Base-by-base conservation (phyloP, 2,329 filamentous ascomycete genomes). In the Fusarium lateritium region DNA sequence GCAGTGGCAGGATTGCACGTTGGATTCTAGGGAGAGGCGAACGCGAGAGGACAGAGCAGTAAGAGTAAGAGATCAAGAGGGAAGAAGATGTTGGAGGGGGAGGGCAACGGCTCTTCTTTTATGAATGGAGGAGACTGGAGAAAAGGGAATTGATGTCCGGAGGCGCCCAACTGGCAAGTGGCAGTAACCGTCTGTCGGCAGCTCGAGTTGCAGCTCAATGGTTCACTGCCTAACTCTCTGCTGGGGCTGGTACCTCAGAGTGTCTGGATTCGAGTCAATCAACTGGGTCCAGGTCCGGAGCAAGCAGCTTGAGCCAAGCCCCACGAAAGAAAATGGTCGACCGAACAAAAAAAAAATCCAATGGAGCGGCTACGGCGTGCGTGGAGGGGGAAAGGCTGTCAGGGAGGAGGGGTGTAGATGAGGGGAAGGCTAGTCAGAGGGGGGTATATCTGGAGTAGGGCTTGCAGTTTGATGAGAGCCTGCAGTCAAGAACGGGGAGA, bases 91-190 rank as follows among this genome's bases (percentile, higher is more conserved):
- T 54, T 59, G 59, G 67, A 59, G 62, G 62, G 64, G 59, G 47
- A 65, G 67, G 72, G 69, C 65, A 71, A 65, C 45, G 52, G 67
- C 53, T 68, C 59, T 59, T 63, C 71, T 73, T 73, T 74, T 74
- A 74, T 70, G 70, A 72, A 71, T 57, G 62, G 58, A 52, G 57
- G 59, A 60, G 62, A 60, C 61, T 46, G 56, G 50, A 54, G 56
- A 65, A 53, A 43, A 44, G 65, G 65, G 52, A 67, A 58, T 67
- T 42, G 52, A 67, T 67, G 65, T 67, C 65, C 67, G 56, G 45
- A 55, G 67, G 40, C 56, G 61, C 66, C 34, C 45, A 40, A 13
- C 34, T 24, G 22, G 36, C 56, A 65, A 59, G 28, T 19, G 47
- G 13, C 28, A 31, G 28, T 13, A 31, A 33, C 60, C 56, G 60